Evolutionary conservation across 148 eudicot genomes (phyloP).

Genomic region (Arbutus unedo): DNA sequence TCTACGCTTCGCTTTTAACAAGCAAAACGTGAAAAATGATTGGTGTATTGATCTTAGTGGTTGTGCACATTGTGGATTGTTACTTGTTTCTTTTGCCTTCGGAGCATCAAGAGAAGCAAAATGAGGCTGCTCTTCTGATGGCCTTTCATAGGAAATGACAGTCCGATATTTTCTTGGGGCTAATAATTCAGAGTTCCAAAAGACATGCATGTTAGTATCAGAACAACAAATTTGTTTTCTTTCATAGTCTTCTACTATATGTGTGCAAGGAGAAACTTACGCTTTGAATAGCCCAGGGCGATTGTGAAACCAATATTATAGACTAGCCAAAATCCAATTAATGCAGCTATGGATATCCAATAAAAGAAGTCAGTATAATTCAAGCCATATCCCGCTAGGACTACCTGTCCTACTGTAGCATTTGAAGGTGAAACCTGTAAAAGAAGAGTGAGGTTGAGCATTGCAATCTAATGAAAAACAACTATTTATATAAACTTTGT

Average conservation of each 20-base stretch:
- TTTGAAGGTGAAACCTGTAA: not conserved
- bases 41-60: not conserved
- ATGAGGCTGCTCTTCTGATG: not conserved
- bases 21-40: not conserved
- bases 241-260: not conserved
- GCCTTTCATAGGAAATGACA: constrained; percentile 26
- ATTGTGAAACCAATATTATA: constrained; percentile 31
- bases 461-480: too few relatives aligned
- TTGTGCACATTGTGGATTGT: not conserved
- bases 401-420: constrained; percentile 26
- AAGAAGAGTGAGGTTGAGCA: too few relatives aligned
- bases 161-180: constrained; percentile 40
- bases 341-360: constrained; percentile 44
- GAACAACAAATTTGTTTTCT: not conserved
- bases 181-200: not conserved
- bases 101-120: not conserved
- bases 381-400: constrained; percentile 32
- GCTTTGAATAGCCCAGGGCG: constrained; percentile 33
- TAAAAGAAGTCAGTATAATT: constrained; percentile 31
- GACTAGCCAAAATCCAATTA: constrained; percentile 33
- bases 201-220: not conserved
- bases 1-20: not conserved
- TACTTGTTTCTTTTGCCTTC: not conserved
- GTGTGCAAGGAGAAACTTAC: constrained; percentile 25
- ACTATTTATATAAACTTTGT: not conserved